phyloP scores from a whole-genome alignment of 2,329 filamentous ascomycete species.

The Volutella citrinella region DNA sequence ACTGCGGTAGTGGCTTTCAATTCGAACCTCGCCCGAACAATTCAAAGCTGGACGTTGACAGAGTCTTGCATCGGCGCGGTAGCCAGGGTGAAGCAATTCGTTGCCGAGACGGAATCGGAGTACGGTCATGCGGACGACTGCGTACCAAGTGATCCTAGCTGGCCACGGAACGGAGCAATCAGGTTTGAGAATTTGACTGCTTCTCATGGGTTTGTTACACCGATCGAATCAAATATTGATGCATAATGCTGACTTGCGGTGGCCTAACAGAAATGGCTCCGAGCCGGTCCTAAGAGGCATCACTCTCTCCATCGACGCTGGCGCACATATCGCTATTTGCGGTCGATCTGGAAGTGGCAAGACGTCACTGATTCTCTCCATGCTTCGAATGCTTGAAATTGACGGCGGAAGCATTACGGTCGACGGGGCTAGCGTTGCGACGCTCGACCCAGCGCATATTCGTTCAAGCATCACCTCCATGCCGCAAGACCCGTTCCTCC shows the following conservation, averaged over 20 bases:
- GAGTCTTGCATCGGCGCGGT: constrained; percentile 19
- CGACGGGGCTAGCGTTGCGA: constrained; percentile 38
- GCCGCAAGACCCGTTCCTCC: constrained; percentile 50
- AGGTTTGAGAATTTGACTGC: constrained; percentile 27
- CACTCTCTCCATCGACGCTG: constrained; percentile 26
- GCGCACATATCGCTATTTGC: constrained; percentile 38
- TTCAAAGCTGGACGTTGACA: constrained; percentile 31
- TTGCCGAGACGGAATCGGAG: constrained; percentile 8
- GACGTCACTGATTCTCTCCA: constrained; percentile 36
- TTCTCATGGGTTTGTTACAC: too few relatives aligned
- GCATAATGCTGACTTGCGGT: too few relatives aligned
- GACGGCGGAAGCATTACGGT: constrained; percentile 40
- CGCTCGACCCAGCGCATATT: constrained; percentile 18
- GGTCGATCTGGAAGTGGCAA: constrained; percentile 42
- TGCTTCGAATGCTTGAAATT: constrained; percentile 47
- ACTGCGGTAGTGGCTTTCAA: constrained; percentile 29
- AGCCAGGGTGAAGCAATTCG: constrained; percentile 8
- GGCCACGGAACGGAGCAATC: constrained; percentile 15
- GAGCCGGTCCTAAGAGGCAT: constrained; percentile 27
- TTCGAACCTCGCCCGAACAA: constrained; percentile 27
- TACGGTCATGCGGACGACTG: not conserved
- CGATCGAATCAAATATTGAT: too few relatives aligned
- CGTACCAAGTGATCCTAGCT: not conserved
- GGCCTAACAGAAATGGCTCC: too few relatives aligned
- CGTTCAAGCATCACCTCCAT: constrained; percentile 37